phyloP scores from a whole-genome alignment of 345 rosid genomes.

The Salix caprea region DNA sequence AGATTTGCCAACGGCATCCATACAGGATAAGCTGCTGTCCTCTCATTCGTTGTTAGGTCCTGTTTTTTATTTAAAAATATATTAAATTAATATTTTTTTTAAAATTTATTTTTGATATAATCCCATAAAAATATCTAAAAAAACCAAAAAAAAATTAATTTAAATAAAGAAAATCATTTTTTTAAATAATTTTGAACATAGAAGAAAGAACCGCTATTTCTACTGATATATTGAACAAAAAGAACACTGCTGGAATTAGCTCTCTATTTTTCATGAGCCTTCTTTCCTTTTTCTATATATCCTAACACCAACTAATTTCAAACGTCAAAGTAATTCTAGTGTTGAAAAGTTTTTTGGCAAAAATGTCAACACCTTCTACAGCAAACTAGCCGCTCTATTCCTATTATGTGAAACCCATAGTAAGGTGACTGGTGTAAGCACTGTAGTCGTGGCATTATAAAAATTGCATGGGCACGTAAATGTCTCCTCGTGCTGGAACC shows the following conservation, averaged over 20 bases:
- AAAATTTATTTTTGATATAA: too few relatives aligned
- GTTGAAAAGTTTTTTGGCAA: not conserved
- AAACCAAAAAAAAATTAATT: too few relatives aligned
- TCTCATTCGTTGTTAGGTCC: too few relatives aligned
- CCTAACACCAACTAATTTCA: not conserved
- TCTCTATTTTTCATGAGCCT: not conserved
- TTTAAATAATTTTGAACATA: not conserved
- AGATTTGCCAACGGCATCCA: not conserved
- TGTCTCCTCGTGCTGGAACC: constrained; percentile 2
- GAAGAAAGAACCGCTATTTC: not conserved
- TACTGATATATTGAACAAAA: not conserved
- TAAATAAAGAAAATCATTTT: too few relatives aligned
- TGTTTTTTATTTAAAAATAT: too few relatives aligned
- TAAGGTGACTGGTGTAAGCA: not conserved
- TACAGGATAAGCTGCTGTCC: not conserved
- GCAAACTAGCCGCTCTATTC: not conserved
- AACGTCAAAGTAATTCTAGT: not conserved
- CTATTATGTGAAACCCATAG: not conserved
- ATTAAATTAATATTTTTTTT: too few relatives aligned
- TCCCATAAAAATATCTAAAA: too few relatives aligned
- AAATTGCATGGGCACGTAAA: not conserved
- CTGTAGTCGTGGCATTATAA: not conserved
- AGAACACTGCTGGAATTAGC: not conserved
- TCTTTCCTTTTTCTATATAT: not conserved
- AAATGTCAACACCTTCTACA: too few relatives aligned